These are phyloP conservation scores for Acacia melanoxylon DNA, from an alignment of 306 rosid species.

Conservation along the genomic window DNA sequence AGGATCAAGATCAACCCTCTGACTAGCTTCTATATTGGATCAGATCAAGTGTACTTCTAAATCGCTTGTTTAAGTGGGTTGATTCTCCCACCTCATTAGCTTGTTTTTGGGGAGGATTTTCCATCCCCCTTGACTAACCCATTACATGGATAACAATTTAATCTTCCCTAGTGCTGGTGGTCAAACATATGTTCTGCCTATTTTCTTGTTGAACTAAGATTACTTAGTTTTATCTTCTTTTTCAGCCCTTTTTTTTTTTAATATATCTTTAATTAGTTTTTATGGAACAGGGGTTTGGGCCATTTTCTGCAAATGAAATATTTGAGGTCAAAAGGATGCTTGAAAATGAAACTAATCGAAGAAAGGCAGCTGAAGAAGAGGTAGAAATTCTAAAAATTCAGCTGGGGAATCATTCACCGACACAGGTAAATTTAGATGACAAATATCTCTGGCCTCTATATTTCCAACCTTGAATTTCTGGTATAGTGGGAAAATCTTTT, in stretches of 20 bases:
- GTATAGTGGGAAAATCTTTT: slow-evolving; percentile 34
- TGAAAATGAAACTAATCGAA: slow-evolving; percentile 55
- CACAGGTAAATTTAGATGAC: slow-evolving; percentile 47
- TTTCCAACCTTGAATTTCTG: slow-evolving; percentile 31
- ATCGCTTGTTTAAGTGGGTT: background rate
- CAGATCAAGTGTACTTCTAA: background rate
- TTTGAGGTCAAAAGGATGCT: slow-evolving; percentile 64
- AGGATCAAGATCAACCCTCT: too few species aligned
- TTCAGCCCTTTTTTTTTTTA: background rate
- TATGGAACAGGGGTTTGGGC: slow-evolving; percentile 49
- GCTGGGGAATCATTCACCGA: slow-evolving; percentile 43
- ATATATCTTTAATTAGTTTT: background rate
- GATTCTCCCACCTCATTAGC: background rate
- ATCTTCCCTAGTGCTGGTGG: slow-evolving; percentile 18
- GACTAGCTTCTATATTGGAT: too few species aligned
- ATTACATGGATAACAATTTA: slow-evolving; percentile 5
- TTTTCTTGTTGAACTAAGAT: background rate
- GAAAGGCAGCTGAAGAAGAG: slow-evolving; percentile 83
- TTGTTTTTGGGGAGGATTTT: background rate
- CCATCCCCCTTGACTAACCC: background rate
- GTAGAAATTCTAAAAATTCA: slow-evolving; percentile 54
- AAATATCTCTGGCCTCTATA: background rate
- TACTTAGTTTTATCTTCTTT: background rate
- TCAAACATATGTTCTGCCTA: background rate
- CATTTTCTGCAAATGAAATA: slow-evolving; percentile 54